Evolutionary conservation across 352 stramenopile species (phyloP).

Genomic region (Phytopythium mirpurense): DNA sequence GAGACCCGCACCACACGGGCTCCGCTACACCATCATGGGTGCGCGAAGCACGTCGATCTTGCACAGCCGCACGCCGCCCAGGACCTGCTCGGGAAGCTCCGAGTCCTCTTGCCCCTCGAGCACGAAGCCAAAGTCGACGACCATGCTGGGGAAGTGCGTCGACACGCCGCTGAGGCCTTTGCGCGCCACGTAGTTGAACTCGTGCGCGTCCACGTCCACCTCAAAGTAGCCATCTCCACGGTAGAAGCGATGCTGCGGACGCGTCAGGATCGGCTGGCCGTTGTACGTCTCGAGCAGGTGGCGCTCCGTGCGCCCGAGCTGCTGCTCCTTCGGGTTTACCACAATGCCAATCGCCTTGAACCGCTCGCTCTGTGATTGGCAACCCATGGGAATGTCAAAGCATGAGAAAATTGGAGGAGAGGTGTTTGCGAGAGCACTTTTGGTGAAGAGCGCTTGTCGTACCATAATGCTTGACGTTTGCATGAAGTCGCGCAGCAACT

Average conservation of each 20-base stretch:
- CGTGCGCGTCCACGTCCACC: slow-evolving; percentile 74
- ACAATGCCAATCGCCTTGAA: slow-evolving; percentile 84
- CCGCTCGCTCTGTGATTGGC: slow-evolving; percentile 44
- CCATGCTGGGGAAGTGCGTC: slow-evolving; percentile 74
- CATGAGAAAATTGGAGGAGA: not conserved
- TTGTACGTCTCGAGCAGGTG: slow-evolving; percentile 83
- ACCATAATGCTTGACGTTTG: slow-evolving; percentile 26
- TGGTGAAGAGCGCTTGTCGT: not conserved
- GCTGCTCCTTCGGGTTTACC: slow-evolving; percentile 67
- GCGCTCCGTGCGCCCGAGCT: slow-evolving; percentile 61
- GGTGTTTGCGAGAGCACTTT: not conserved
- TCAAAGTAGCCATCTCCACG: slow-evolving; percentile 72
- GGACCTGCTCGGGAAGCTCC: slow-evolving; percentile 73
- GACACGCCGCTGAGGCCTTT: slow-evolving; percentile 70
- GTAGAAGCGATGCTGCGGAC: slow-evolving; percentile 75
- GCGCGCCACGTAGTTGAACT: slow-evolving; percentile 81
- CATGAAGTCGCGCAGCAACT: slow-evolving; percentile 38
- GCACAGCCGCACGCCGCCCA: slow-evolving; percentile 68
- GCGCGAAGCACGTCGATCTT: slow-evolving; percentile 66
- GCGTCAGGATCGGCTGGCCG: slow-evolving; percentile 73
- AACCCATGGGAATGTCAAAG: not conserved
- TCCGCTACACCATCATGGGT: slow-evolving; percentile 16
- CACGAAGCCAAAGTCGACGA: slow-evolving; percentile 82
- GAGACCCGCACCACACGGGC: not conserved
- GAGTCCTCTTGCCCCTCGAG: slow-evolving; percentile 73